A percentile compares a stretch with the other conserved stretches of the same genome.
Conservation (phyloP, 2,329 filamentous ascomycete species). For the Hypoxylon sp. region DNA sequence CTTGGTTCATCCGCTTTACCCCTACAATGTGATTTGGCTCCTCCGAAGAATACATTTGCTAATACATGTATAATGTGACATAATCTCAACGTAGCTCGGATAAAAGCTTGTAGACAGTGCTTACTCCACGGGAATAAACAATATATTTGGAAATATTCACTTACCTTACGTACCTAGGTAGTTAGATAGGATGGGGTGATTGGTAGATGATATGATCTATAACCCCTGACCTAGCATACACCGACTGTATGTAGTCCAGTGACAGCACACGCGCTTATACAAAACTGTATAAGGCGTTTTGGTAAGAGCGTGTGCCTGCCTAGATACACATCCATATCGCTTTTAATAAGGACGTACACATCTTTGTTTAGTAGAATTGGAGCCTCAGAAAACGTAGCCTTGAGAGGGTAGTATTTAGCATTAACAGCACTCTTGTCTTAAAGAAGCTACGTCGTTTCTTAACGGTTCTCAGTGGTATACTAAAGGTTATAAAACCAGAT, state of each 20-base stretch:
- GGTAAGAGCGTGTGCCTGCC: background rate
- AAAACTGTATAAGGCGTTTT: background rate
- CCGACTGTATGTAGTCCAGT: background rate
- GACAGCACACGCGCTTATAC: background rate
- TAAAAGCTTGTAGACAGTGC: background rate
- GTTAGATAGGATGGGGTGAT: background rate
- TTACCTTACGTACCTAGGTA: too few relatives aligned
- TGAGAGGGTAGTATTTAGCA: background rate
- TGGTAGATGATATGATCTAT: background rate
- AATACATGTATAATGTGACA: background rate
- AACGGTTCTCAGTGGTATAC: background rate
- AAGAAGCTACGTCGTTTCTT: background rate
- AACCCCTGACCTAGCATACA: background rate
- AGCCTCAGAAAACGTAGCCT: background rate
- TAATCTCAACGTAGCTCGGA: background rate
- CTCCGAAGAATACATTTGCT: background rate
- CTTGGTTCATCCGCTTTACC: constrained; percentile 14
- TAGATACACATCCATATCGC: background rate
- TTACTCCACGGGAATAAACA: background rate
- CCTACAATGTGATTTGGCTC: constrained; percentile 7
- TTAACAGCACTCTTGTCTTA: background rate
- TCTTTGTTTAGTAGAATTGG: background rate
- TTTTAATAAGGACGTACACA: background rate
- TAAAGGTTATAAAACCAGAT: background rate
- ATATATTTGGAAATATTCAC: background rate